Base-by-base conservation (phyloP, 1,284 basidiomycete species). In the Trametes pubescens region DNA sequence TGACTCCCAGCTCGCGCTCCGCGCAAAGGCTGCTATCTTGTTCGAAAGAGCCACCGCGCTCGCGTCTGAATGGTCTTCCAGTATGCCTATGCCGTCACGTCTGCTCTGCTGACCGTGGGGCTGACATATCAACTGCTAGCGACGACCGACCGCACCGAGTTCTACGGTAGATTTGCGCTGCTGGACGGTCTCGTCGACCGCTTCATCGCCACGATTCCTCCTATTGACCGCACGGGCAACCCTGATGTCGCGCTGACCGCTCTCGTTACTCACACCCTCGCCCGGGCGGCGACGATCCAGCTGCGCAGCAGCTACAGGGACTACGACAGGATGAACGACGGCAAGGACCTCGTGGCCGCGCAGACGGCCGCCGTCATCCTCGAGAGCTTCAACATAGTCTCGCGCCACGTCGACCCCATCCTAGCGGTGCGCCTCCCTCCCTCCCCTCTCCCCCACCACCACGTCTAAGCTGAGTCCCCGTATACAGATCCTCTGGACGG, bases 21-120 rank as follows among this genome's bases (percentile, higher is more conserved):
- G 74, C n/a, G 73, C 78, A 11, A 81, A 81, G 68, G 78, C 78
- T 0, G 70, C 77, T 3, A 73, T 79, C 5, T 62, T 80, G 0
- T 73, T 80, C 47, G 77, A 79, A 57, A 73, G 77, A 26, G 79
- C 80, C 0, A 75, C 76, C 7, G 55, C 61, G 22, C 69, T 73
- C 2, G 67, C 72, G 13, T 66, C 73, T 9, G 68, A 72, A 44
- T 74, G 71, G 68, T 65, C 67, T 26, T 55, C 69, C 37, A 59
- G 74, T 75, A 56, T 49, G 62, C 54, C 16, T 75, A 56, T 49
- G 62, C 54, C n/a, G 32, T 51, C 37, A 22, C 2, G 34, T 47
- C 7, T 34, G 10, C 24, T 10, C 18, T 43, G 37, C 38, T 29
- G 52, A 43, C 37, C 32, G 38, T 8, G 34, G n/a, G 7, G 29